Evolutionary conservation across 192 early-diverging fungal genomes (phyloP).

Genomic region (Coemansia sp.): DNA sequence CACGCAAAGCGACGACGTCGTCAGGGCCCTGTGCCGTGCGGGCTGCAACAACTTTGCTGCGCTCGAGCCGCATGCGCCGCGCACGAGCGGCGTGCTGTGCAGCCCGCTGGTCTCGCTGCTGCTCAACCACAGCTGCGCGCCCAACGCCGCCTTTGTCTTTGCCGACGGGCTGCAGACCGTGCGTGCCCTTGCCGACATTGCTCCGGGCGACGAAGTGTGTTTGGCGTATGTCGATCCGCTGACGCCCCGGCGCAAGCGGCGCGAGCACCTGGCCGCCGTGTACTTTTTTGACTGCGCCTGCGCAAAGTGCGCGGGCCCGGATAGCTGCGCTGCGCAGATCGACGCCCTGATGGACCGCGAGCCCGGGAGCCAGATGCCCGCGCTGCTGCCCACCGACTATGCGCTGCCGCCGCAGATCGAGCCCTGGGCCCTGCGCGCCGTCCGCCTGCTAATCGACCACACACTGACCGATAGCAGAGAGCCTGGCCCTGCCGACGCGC

Average conservation of each 20-base stretch:
- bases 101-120: constrained; percentile 36
- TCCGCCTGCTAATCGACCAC: neutral
- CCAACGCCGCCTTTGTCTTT: constrained; percentile 24
- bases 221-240: constrained; percentile 34
- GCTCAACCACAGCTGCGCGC: constrained; percentile 48
- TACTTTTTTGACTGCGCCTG: constrained; percentile 45
- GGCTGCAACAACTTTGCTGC: constrained; percentile 46
- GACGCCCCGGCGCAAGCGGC: constrained; percentile 20
- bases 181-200: constrained; percentile 23
- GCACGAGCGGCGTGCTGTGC: constrained; percentile 22
- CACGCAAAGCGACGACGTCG: neutral
- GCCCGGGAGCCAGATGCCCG: neutral
- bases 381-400: constrained; percentile 24
- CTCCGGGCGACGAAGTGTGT: constrained; percentile 21
- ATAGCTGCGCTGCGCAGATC: no score
- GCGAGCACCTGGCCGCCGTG: constrained; percentile 12
- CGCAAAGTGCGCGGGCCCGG: constrained; percentile 15
- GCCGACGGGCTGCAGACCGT: constrained; percentile 15
- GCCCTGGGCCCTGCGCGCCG: constrained; percentile 12
- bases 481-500: neutral
- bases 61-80: constrained; percentile 5
- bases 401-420: constrained; percentile 8
- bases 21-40: constrained; percentile 13
- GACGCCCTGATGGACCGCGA: constrained; percentile 17
- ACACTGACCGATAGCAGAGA: neutral